A percentile compares a stretch with the other conserved stretches of the same genome.
phyloP scores from a whole-genome alignment of 2,329 filamentous ascomycete genomes.

The Mycosphaerella sp. region DNA sequence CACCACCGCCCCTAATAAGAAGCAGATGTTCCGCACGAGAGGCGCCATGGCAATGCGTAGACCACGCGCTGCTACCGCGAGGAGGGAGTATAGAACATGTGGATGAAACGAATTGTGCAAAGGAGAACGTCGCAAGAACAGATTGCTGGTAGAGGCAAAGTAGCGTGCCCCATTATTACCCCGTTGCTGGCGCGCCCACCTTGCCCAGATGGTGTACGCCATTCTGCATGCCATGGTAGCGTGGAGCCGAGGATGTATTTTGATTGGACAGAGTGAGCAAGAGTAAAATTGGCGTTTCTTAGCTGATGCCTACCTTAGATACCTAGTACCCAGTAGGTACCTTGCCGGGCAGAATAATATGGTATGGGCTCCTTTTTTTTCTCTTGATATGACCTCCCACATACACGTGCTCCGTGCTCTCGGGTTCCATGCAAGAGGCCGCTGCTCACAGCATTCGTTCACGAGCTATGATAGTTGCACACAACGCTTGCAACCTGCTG shows the following conservation, averaged over 20 bases:
- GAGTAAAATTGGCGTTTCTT: not conserved
- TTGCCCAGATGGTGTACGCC: slow-evolving; percentile 3
- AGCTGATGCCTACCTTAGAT: too few relatives aligned
- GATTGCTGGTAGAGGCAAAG: slow-evolving; percentile 8
- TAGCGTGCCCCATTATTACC: not conserved
- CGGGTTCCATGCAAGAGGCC: too few relatives aligned
- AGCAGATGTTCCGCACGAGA: slow-evolving; percentile 9
- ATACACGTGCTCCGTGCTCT: too few relatives aligned
- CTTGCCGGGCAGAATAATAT: too few relatives aligned
- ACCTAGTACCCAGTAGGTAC: too few relatives aligned
- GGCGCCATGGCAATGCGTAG: slow-evolving; percentile 6
- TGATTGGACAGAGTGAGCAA: slow-evolving; percentile 2
- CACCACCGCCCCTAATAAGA: slow-evolving; percentile 13
- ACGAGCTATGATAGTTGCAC: too few relatives aligned
- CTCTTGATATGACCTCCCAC: too few relatives aligned
- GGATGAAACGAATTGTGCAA: not conserved
- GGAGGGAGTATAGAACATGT: not conserved
- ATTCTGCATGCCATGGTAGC: slow-evolving; percentile 8
- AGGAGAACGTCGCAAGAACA: not conserved
- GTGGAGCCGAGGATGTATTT: not conserved
- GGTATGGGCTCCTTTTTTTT: too few relatives aligned
- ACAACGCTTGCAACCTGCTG: too few relatives aligned
- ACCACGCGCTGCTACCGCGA: slow-evolving; percentile 2
- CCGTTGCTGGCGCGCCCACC: not conserved
- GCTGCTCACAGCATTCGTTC: too few relatives aligned